A percentile compares a stretch with the other conserved stretches of the same genome.
phyloP scores from a whole-genome alignment of 108 stramenopile species.

The Nitzschia putrida region DNA sequence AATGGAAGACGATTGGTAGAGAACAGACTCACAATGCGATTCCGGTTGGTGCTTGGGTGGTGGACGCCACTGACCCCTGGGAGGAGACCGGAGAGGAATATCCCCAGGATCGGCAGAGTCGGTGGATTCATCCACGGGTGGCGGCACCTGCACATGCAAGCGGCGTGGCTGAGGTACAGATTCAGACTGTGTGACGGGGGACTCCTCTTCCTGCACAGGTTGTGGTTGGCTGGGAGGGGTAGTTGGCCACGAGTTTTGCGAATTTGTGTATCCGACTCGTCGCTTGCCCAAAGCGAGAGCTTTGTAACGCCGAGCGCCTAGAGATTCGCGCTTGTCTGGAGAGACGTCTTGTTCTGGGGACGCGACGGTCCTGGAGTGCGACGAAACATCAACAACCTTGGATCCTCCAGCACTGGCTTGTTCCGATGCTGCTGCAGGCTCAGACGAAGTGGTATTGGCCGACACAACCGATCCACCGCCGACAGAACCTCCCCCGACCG shows the following conservation, averaged over 20 bases:
- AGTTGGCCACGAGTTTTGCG: slow-evolving; percentile 1
- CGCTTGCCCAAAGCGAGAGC: slow-evolving; percentile 3
- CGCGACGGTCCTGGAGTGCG: no score
- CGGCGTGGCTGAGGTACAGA: neutral
- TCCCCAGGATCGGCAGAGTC: neutral
- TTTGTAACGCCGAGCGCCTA: neutral
- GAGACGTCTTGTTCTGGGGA: neutral
- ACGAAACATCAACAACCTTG: no score
- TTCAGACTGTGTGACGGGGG: neutral
- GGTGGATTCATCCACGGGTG: neutral
- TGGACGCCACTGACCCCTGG: neutral
- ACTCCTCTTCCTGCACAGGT: neutral
- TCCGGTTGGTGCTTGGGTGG: neutral
- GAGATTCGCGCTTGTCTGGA: slow-evolving; percentile 1
- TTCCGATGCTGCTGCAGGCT: neutral
- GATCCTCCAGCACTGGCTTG: no score
- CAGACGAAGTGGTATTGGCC: neutral
- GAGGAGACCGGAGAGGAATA: neutral
- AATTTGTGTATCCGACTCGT: neutral
- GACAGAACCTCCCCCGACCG: slow-evolving; percentile 5
- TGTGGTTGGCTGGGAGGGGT: neutral
- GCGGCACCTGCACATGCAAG: neutral
- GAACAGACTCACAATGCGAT: slow-evolving; percentile 2
- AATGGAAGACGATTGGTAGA: slow-evolving; percentile 5
- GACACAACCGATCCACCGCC: slow-evolving; percentile 4